Percentiles rank a stretch among this genome's conserved stretches.
These are phyloP conservation scores for Peronospora belbahrii DNA, from an alignment of 352 stramenopile species.

Conservation along the genomic window DNA sequence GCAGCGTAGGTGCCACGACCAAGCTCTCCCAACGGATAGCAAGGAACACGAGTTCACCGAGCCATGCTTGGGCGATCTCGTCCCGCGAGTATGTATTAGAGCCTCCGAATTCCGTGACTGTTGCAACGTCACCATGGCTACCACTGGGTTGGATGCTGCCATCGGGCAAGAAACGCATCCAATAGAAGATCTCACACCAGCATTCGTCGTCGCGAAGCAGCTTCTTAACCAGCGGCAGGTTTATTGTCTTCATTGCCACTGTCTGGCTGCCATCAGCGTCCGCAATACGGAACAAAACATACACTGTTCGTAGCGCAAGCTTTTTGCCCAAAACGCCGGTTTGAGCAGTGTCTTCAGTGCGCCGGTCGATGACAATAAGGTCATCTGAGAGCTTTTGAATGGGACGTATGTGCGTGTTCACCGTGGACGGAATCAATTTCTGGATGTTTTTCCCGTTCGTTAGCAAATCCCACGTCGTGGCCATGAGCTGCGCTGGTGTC, in stretches of 20 bases:
- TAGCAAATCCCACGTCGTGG: slow-evolving; percentile 34
- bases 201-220: slow-evolving; percentile 33
- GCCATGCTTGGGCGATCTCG: too few species aligned
- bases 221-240: slow-evolving; percentile 38
- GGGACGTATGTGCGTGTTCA: slow-evolving; percentile 34
- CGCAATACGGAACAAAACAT: slow-evolving; percentile 31
- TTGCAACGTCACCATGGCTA: too few species aligned
- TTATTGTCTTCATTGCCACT: slow-evolving; percentile 56
- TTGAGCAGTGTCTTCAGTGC: slow-evolving; percentile 26
- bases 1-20: too few species aligned
- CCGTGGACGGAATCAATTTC: slow-evolving; percentile 26
- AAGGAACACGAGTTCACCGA: too few species aligned
- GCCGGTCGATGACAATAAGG: slow-evolving; percentile 41
- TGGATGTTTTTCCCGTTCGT: slow-evolving; percentile 27
- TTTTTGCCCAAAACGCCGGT: slow-evolving; percentile 16
- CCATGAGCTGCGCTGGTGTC: slow-evolving; percentile 19
- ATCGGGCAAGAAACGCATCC: slow-evolving; percentile 39
- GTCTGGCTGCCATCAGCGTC: slow-evolving; percentile 24
- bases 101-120: too few species aligned
- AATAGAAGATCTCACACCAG: slow-evolving; percentile 68
- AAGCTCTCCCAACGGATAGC: too few species aligned
- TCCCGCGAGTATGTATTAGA: too few species aligned
- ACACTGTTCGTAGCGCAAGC: slow-evolving; percentile 41
- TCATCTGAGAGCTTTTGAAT: slow-evolving; percentile 41
- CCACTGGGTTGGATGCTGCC: too few species aligned